Evolutionary conservation across 2,329 filamentous ascomycete species (phyloP).

Genomic region (Clonostachys rosea): DNA sequence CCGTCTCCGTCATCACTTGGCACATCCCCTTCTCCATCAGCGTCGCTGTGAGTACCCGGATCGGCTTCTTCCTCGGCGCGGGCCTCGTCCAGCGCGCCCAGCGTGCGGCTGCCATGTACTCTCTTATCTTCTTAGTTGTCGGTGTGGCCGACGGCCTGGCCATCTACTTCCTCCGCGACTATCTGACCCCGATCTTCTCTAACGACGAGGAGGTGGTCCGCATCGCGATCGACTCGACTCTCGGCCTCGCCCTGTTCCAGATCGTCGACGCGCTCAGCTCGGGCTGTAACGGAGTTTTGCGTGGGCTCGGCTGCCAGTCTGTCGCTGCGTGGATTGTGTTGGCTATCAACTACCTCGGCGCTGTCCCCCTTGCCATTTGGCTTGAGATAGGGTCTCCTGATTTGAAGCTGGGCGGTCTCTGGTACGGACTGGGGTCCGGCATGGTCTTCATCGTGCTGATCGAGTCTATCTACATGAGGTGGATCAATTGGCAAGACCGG

Average conservation of each 20-base stretch:
- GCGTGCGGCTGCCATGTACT: slow-evolving; percentile 21
- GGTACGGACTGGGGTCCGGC: background rate
- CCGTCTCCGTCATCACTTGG: slow-evolving; percentile 32
- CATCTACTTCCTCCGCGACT: background rate
- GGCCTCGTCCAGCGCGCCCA: slow-evolving; percentile 21
- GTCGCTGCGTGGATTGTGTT: slow-evolving; percentile 28
- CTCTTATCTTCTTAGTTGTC: slow-evolving; percentile 4
- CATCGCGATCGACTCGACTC: background rate
- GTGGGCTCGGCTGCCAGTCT: slow-evolving; percentile 29
- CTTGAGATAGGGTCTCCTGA: slow-evolving; percentile 23
- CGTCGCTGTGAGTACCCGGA: slow-evolving; percentile 32
- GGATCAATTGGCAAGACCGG: too few relatives aligned
- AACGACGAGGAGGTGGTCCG: background rate
- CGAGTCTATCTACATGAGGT: too few relatives aligned
- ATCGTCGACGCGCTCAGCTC: slow-evolving; percentile 26
- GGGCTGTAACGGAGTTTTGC: slow-evolving; percentile 30
- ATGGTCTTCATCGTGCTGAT: background rate
- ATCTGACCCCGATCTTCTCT: background rate
- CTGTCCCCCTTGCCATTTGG: slow-evolving; percentile 30
- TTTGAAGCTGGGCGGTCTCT: slow-evolving; percentile 14
- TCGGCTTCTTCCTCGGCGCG: slow-evolving; percentile 34
- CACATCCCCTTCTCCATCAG: slow-evolving; percentile 36
- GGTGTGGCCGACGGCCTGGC: background rate
- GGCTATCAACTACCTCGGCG: slow-evolving; percentile 26
- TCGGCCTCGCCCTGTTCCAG: slow-evolving; percentile 15